Evolutionary conservation across 2,329 filamentous ascomycete species (phyloP).

Genomic region (Alternaria burnsii): DNA sequence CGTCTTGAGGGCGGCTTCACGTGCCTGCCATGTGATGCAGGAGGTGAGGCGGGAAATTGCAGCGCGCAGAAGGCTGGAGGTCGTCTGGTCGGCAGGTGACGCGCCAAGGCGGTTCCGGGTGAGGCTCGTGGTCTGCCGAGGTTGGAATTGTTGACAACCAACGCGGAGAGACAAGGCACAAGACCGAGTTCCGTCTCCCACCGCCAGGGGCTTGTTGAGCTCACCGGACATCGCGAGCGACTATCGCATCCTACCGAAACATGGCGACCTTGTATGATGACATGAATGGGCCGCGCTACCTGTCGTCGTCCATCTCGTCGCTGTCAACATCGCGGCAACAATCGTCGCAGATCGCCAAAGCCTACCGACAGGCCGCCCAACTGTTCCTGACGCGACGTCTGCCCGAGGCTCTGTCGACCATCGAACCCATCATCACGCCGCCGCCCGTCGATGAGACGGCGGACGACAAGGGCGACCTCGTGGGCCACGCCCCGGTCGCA

Average conservation of each 20-base stretch:
- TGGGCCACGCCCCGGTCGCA: conserved; percentile 73
- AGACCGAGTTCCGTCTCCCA: conserved; percentile 16
- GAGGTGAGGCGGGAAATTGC: conserved; percentile 7
- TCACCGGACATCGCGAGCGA: not conserved
- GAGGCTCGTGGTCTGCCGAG: conserved; percentile 29
- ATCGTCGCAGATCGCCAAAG: conserved; percentile 82
- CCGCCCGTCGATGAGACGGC: conserved; percentile 44
- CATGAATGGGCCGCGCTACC: conserved; percentile 64
- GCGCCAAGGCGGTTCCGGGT: conserved; percentile 23
- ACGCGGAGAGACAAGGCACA: conserved; percentile 24
- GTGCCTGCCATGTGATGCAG: not conserved
- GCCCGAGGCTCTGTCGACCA: conserved; percentile 84
- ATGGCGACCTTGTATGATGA: conserved; percentile 61
- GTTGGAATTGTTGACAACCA: conserved; percentile 30
- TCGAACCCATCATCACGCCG: conserved; percentile 81
- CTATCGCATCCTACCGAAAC: conserved; percentile 4
- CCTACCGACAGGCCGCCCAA: conserved; percentile 92
- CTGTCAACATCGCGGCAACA: conserved; percentile 72
- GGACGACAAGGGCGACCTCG: conserved; percentile 33
- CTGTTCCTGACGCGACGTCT: conserved; percentile 93
- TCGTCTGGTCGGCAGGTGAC: conserved; percentile 13
- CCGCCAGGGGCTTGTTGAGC: conserved; percentile 21
- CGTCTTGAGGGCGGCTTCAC: not conserved
- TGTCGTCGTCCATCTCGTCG: conserved; percentile 74
- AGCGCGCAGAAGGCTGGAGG: not conserved